Evolutionary conservation across 352 stramenopile species (phyloP), one percentile per base, ranked within the genome.

Genomic region (Phytophthora tubulina): DNA sequence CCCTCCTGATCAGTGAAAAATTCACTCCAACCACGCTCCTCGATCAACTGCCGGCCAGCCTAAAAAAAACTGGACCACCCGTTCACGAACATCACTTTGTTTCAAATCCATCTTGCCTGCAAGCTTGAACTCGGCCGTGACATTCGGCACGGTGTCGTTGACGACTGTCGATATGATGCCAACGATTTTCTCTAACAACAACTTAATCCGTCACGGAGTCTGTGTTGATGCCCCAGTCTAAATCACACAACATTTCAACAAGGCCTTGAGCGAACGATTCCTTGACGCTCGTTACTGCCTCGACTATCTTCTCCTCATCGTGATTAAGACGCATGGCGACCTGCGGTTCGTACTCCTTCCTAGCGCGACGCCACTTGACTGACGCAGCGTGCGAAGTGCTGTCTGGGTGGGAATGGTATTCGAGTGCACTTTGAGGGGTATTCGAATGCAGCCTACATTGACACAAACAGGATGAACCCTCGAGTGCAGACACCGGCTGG

Each of bases 1-100:
- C 36, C 59, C 35, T 67, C 59, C 3, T 59, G 15, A n/a, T 67
- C 45, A 13, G 17, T 53, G 14, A 67, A 67, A 6, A 58, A 67
- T 1, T 36, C 38, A 15, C 35, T 13, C 46, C 46, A 53, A 1
- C 59, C 48, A 35, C n/a, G 46, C 1, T 67, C 59, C 3, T 59
- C 36, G 33, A 52, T 45, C 6, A 53, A 9, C 2, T 59, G 36
- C 8, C 38, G 32, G 0, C 36, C 13, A 27, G 30, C 10, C 27
- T 67, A 59, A 30, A 58, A 59, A 17, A 46, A 67, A n/a, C 27
- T 67, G 46, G 14, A 67, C 11, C 1, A 59, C 59, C 3, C 46
- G 30, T 8, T 51, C 38, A 15, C 36, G 21, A 10, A 59, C 36
- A 11, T 67, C 59, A 11, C 7, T 31, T 17, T 67, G 6, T 9